phyloP scores from a whole-genome alignment of 2,329 filamentous ascomycete genomes.

The Fusarium sarcochroum region DNA sequence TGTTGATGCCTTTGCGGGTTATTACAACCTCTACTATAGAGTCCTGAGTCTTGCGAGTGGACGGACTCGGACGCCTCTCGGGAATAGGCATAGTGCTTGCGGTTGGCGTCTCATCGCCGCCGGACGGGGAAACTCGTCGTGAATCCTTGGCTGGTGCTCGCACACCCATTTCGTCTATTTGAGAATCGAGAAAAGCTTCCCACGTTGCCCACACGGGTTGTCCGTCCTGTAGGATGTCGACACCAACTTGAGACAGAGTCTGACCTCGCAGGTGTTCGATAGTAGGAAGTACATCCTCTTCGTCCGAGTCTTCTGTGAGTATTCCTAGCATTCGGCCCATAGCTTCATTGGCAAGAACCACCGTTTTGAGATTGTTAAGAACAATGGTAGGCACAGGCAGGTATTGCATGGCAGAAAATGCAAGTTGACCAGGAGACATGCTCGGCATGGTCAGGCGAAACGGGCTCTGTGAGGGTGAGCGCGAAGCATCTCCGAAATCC shows the following conservation, averaged over 20 bases:
- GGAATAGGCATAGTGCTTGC: constrained; percentile 44
- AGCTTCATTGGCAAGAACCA: constrained; percentile 81
- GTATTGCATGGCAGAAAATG: constrained; percentile 79
- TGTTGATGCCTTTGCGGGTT: constrained; percentile 62
- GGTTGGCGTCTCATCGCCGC: constrained; percentile 58
- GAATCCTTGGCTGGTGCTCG: constrained; percentile 46
- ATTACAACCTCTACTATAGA: constrained; percentile 78
- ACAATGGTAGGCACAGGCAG: constrained; percentile 80
- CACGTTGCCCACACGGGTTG: constrained; percentile 70
- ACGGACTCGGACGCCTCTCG: constrained; percentile 51
- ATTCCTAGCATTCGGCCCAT: constrained; percentile 79
- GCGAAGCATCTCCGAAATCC: constrained; percentile 47
- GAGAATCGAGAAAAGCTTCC: constrained; percentile 70
- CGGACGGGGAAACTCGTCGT: constrained; percentile 36
- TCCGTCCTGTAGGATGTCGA: constrained; percentile 80
- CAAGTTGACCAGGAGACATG: constrained; percentile 67
- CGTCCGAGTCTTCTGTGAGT: constrained; percentile 58
- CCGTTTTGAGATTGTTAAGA: constrained; percentile 76
- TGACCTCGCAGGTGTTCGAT: constrained; percentile 75
- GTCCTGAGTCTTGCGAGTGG: constrained; percentile 63
- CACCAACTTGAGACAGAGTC: constrained; percentile 76
- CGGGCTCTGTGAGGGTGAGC: constrained; percentile 57
- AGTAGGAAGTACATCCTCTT: constrained; percentile 60
- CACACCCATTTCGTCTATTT: constrained; percentile 61
- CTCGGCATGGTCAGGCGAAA: constrained; percentile 61